Evolutionary conservation across 192 early-diverging fungal species (phyloP), one percentile per base, ranked within the genome.

Genomic region (Backusella mclennaniae): DNA sequence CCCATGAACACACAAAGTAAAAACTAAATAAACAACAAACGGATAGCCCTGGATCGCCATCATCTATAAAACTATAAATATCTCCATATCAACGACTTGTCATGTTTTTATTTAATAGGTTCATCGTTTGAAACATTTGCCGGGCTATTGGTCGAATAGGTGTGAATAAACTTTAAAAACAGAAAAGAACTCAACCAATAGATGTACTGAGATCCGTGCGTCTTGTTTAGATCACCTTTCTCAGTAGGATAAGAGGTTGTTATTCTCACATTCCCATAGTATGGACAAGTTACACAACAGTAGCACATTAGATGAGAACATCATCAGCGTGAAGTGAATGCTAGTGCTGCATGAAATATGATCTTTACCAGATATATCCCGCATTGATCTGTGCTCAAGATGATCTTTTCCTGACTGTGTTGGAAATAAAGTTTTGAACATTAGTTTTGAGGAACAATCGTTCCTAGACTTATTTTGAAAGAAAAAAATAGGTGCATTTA

Each of bases 21-120:
- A 63, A 14, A 59, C 26, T 49, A 49, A 49, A 49, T 49, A 63
- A 29, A 63, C 3, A 59, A 21, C 3, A 23, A 59, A 59, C 21
- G 29, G n/a, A 29, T 29, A 29, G 23, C 56, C 56, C 53, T 59
- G 53, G 23, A 23, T 59, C 56, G 11, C 4, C 56, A 63, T 12
- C 9, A 63, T 7, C 26, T 29, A 29, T 31, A 63, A 56, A 63
- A 63, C 56, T 63, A 63, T 63, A 63, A 63, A 21, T 29, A 14
- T 63, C 56, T 49, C n/a, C 42, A 44, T 7, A n/a, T 49, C 46
- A 49, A 49, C 46, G 46, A 49, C 46, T 63, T 63, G 56, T 4
- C 26, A 63, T 63, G 56, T 63, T 63, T 29, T 29, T 29, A 63
- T 63, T 29, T 63, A 63, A 63, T 63, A 63, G 56, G 56, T 63